These are phyloP conservation scores for Elsinoe perseae DNA, from an alignment of 2,329 filamentous ascomycete species.

Conservation along the genomic window DNA sequence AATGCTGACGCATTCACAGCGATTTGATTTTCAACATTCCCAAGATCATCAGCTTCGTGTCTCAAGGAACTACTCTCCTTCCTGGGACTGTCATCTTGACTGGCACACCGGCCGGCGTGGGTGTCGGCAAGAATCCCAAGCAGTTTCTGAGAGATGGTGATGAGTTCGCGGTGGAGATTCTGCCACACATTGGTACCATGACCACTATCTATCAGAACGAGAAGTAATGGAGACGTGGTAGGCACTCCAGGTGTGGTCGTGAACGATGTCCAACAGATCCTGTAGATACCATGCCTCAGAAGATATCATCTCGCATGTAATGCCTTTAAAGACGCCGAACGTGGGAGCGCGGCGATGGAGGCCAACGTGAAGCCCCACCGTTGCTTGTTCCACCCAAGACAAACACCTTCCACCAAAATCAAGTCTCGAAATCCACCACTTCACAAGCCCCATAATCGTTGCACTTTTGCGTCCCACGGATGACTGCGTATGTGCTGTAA, in stretches of 20 bases:
- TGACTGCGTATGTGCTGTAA: neutral
- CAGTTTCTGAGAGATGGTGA: conserved; percentile 41
- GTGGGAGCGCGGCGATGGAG: neutral
- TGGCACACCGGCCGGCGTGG: conserved; percentile 38
- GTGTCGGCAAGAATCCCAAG: conserved; percentile 31
- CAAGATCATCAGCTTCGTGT: conserved; percentile 35
- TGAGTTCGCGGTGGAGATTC: conserved; percentile 43
- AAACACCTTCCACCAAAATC: neutral
- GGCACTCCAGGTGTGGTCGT: neutral
- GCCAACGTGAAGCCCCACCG: neutral
- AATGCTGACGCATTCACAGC: conserved; percentile 27
- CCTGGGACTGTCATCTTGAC: conserved; percentile 39
- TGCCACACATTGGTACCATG: conserved; percentile 44
- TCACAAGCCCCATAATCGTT: conserved; percentile 2
- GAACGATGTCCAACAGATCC: neutral
- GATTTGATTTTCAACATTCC: conserved; percentile 50
- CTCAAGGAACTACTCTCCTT: conserved; percentile 36
- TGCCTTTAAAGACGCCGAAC: neutral
- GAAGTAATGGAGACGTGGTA: conserved; percentile 17
- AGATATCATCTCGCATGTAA: too few species aligned
- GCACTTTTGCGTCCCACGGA: neutral
- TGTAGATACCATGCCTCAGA: neutral
- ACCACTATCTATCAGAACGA: conserved; percentile 36
- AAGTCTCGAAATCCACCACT: neutral
- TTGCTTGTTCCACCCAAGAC: conserved; percentile 1